Base-by-base conservation (phyloP, 2,329 filamentous ascomycete species). In the Xylariaceae sp. region DNA sequence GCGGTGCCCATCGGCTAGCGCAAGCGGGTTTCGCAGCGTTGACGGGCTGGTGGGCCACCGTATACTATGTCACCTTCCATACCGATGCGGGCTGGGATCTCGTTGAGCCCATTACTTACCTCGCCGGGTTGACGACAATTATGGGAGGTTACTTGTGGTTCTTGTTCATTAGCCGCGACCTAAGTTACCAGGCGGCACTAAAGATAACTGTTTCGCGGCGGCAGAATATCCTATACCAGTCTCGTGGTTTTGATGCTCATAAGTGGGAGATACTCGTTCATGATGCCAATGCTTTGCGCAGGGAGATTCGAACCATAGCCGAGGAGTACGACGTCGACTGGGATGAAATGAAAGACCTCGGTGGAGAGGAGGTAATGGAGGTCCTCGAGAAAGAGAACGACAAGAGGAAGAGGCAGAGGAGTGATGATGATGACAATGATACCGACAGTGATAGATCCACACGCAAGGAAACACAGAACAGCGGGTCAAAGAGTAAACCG, bases 111-210 rank as follows among this genome's bases (percentile, higher is more conserved):
- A 84, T 96, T 2, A 96, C 91, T 27, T 96, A 96, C 67, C 83
- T 96, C 13, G 91, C 89, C 2, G 89, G 91, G n/a, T 78, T 97
- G 59, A 84, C 86, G 0, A 92, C 89, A 10, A 84, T 96, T 66
- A 95, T 96, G 76, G 87, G 87, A 6, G 92, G 91, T 61, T 97
- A 97, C 67, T 78, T 96, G 48, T 97, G 91, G 91, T 96, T 97
- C 70, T 76, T 96, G 10, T 96, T 92, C 73, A 90, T 96, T 75
- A 95, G 92, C 73, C 84, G 89, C 16, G 92, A 96, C 72, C 86
- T 96, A 9, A 90, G 85, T 60, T 96, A 96, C 76, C 87, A 89
- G 62, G 87, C 87, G 2, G 91, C 92, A 23, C 85, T 96, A 75
- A 92, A 95, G 69, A 81, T 95, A 48, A 96, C 92, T 6, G 88